Evolutionary conservation across 345 rosid genomes (phyloP).

Genomic region (Cardiospermum halicacabum): DNA sequence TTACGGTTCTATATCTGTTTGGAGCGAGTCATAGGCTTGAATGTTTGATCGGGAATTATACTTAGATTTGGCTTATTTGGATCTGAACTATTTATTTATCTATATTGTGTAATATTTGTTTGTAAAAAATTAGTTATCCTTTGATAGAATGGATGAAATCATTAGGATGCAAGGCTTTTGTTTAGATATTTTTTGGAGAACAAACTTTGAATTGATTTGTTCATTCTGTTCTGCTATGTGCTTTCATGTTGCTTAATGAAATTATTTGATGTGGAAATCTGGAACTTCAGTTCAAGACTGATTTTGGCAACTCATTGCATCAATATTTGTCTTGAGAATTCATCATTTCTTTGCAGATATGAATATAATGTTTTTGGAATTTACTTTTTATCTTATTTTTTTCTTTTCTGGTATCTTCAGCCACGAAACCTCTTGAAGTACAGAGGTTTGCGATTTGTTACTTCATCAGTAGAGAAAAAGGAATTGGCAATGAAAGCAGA

Average conservation of each 20-base stretch:
- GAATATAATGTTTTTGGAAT: neutral
- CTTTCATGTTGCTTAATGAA: neutral
- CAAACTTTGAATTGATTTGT: constrained; percentile 1
- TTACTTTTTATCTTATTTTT: neutral
- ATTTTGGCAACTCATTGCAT: neutral
- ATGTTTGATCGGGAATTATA: neutral
- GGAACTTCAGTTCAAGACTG: neutral
- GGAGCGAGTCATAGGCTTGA: neutral
- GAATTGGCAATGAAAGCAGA: constrained; percentile 40
- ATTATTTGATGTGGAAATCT: neutral
- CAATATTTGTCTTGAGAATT: neutral
- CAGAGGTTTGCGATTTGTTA: constrained; percentile 58
- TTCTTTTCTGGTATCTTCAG: constrained; percentile 34
- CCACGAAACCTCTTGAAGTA: constrained; percentile 54
- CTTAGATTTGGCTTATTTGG: neutral
- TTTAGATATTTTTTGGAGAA: neutral
- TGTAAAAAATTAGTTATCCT: neutral
- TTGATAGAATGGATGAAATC: neutral
- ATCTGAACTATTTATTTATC: neutral
- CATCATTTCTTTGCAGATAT: neutral
- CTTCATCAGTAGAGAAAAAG: constrained; percentile 74
- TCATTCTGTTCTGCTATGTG: neutral
- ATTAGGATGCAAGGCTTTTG: neutral
- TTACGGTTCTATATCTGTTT: neutral
- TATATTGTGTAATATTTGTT: neutral